Conservation (phyloP, 345 rosid species). For the Mallotus nudiflorus region DNA sequence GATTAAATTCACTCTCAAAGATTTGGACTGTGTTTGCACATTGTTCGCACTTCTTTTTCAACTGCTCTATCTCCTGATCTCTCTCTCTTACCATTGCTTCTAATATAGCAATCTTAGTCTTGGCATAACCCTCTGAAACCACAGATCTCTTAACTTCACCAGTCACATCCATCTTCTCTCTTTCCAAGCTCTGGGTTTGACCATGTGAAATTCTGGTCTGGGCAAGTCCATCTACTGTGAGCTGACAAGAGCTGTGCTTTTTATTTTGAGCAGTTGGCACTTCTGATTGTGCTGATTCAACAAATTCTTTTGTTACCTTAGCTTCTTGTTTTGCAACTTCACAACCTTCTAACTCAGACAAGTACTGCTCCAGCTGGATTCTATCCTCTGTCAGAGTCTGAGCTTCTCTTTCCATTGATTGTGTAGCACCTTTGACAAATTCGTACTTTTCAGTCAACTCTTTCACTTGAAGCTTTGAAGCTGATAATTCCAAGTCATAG, state of each 20-base stretch:
- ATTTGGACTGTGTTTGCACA: neutral
- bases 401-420: slow-evolving; percentile 33
- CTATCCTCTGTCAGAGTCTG: slow-evolving; percentile 25
- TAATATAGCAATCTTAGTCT: slow-evolving; percentile 15
- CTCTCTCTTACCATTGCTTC: slow-evolving; percentile 26
- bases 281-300: slow-evolving; percentile 31
- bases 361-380: slow-evolving; percentile 35
- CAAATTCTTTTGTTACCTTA: slow-evolving; percentile 26
- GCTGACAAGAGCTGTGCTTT: slow-evolving; percentile 28
- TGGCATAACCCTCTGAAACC: neutral
- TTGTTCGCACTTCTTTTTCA: slow-evolving; percentile 22
- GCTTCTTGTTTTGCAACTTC: slow-evolving; percentile 26
- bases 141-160: slow-evolving; percentile 23
- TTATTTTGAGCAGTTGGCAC: slow-evolving; percentile 26
- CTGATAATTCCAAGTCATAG: slow-evolving; percentile 30
- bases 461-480: slow-evolving; percentile 32
- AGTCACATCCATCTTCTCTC: slow-evolving; percentile 25
- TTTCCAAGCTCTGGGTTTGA: slow-evolving; percentile 26
- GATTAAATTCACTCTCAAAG: slow-evolving; percentile 6
- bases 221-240: slow-evolving; percentile 30
- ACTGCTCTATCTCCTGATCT: slow-evolving; percentile 19
- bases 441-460: slow-evolving; percentile 32
- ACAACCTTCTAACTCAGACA: slow-evolving; percentile 25
- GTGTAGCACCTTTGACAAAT: slow-evolving; percentile 23
- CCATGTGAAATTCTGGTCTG: slow-evolving; percentile 24